A percentile compares a stretch with the other conserved stretches of the same genome.
These are phyloP conservation scores for Scheffersomyces lignicola DNA, from an alignment of 1,139 yeast genomes.

Conservation along the genomic window DNA sequence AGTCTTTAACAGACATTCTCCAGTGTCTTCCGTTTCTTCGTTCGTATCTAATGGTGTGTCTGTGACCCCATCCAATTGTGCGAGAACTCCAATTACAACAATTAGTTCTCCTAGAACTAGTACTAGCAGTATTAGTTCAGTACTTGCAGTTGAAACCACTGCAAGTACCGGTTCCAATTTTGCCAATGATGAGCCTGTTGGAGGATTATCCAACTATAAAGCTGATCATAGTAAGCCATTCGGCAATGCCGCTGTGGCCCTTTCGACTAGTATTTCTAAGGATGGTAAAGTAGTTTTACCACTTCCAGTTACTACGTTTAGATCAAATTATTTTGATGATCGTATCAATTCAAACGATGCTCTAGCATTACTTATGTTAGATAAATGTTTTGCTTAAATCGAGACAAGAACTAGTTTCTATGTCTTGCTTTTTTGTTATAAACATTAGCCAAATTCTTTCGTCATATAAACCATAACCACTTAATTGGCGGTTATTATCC, in stretches of 20 bases:
- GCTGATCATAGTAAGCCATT: too few species aligned
- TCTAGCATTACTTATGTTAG: constrained; percentile 2
- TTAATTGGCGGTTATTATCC: too few species aligned
- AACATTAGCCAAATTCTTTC: too few species aligned
- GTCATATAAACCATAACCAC: too few species aligned
- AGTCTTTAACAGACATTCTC: background rate
- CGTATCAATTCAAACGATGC: background rate
- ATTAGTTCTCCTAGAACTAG: background rate
- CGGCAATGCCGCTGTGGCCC: too few species aligned
- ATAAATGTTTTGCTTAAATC: constrained; percentile 1
- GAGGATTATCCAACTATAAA: too few species aligned
- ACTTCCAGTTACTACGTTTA: constrained; percentile 1
- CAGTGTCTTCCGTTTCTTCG: too few species aligned
- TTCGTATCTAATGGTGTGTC: too few species aligned
- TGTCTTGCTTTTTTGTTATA: too few species aligned
- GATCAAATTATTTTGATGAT: constrained; percentile 3
- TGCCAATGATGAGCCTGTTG: too few species aligned
- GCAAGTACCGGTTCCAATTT: background rate
- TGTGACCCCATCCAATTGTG: background rate
- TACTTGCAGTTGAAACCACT: background rate
- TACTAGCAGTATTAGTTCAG: background rate
- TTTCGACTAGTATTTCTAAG: too few species aligned
- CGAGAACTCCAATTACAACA: constrained; percentile 1
- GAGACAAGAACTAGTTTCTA: too few species aligned
- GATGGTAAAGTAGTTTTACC: constrained; percentile 1